Evolutionary conservation across 73 alveolate genomes (phyloP).

Genomic region (Paramecium primaurelia): DNA sequence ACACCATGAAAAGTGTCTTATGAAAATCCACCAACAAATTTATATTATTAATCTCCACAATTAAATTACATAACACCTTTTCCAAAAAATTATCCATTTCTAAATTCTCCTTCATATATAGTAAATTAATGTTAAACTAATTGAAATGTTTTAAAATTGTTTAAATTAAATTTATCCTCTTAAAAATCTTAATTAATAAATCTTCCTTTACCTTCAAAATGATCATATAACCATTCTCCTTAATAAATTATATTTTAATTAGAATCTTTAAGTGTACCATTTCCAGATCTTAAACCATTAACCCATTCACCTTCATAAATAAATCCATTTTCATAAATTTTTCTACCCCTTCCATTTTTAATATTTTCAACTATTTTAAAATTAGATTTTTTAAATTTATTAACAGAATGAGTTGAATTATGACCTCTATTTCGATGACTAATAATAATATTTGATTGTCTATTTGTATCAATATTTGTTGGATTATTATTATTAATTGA

Average conservation of each 20-base stretch:
- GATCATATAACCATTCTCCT: conserved; percentile 49
- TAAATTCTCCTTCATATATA: conserved; percentile 2
- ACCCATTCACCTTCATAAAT: conserved; percentile 46
- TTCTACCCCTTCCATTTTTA: not conserved
- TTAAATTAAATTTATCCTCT: not conserved
- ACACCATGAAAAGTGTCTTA: conserved; percentile 3
- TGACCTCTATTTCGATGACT: not conserved
- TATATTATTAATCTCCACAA: not conserved
- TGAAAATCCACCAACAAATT: not conserved
- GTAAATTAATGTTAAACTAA: not conserved
- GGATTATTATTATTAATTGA: not conserved
- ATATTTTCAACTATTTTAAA: not conserved
- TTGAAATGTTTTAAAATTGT: not conserved
- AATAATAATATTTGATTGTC: not conserved
- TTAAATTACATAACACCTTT: not conserved
- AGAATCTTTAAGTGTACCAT: conserved; percentile 19
- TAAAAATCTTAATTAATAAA: conserved; percentile 39
- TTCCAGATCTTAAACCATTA: conserved; percentile 50
- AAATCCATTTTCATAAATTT: conserved; percentile 44
- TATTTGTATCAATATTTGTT: not conserved
- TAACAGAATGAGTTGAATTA: not conserved
- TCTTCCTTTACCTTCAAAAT: conserved; percentile 48
- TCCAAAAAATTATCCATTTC: conserved; percentile 1
- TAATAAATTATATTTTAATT: conserved; percentile 40
- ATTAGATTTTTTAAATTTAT: not conserved